Evolutionary conservation across 225 moss, liverwort and hornwort genomes (phyloP), one percentile per base, ranked within the genome.

Genomic region (Physcomitrellopsis africana): DNA sequence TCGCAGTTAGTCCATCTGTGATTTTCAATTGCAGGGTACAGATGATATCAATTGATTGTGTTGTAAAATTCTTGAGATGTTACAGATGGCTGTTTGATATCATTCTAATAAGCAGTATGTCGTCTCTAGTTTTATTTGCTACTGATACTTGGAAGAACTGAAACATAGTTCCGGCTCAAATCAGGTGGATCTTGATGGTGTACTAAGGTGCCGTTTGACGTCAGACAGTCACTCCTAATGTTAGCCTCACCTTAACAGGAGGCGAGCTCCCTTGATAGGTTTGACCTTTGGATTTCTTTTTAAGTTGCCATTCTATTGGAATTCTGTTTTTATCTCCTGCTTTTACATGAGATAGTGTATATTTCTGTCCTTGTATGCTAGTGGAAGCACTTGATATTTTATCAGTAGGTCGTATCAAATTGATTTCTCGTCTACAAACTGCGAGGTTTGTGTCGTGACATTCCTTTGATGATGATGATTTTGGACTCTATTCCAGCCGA

Each of bases 61-160:
- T 77, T 54, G 11, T 66, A 43, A n/a, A 46, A 41, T 15, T 46
- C 72, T 15, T 77, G 72, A 20, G 73, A 7, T 5, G 26, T 3
- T 68, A 27, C 51, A 60, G 79, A 15, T 79, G 46, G 15, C 48
- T 49, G 2, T 49, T 49, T 49, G 11, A 49, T 13, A 49, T 55
- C 19, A 20, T 55, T 19, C 7, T 55, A 55, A 18, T 49, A 20
- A 55, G 18, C 10, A 17, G 54, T 18, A 8, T 20, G 1, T 55
- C 16, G 1, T 20, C 54, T 19, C 7, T 55, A 55, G 54, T 55
- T 55, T 16, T 37, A 37, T 53, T 23, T 77, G 67, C 51, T 78
- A 74, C 74, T 82, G 65, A 65, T 69, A 59, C 55, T 66, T 83
- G 78, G 61, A 77, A 78, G 68, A 76, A 41, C 67, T 69, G 58